Evolutionary conservation across 2,329 filamentous ascomycete genomes (phyloP), one percentile per base, ranked within the genome.

Genomic region (Cladosporium sp.): DNA sequence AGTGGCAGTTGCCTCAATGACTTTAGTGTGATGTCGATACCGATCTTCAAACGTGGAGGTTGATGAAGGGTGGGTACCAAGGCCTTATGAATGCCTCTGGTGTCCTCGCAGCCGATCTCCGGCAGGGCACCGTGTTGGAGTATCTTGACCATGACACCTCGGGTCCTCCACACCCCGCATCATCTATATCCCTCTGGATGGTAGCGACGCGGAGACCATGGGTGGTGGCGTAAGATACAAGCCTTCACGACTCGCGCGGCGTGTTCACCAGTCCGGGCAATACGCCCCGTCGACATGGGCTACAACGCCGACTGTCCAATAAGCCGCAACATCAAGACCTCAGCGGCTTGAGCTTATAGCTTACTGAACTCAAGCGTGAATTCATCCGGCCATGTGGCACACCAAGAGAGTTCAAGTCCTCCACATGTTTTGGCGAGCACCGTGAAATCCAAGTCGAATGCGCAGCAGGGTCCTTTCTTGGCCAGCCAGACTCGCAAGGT

Each of bases 151-250:
- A 59, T 12, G 21, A 47, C 24, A 24, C 34, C 61, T 24, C 52
- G 61, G 61, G 61, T 64, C 61, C 61, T 64, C 61, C 61, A 64
- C 61, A 64, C 61, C 61, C 61, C 61, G 61, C 61, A 64, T 28
- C 14, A n/a, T 14, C 18, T 28, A 30, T 24, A 15, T 57, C 14
- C 24, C 34, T 47, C 54, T 11, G 18, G 51, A n/a, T 47, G 61
- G 51, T 57, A 64, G 61, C 61, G 61, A 64, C 36, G 24, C 26
- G 49, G 26, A 32, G 36, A 34, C 51, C 3, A 18, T 38, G 55
- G 54, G 49, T 12, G 18, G 51, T 54, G 51, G 34, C 49, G 24
- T 36, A 24, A 24, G 34, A 30, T 18, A 44, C 32, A 64, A 64
- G 61, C 51, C 51, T 64, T 57, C 24, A 57, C n/a, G 30, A 28